Base-by-base conservation (phyloP, 148 eudicot species). In the Bassia scoparia region DNA sequence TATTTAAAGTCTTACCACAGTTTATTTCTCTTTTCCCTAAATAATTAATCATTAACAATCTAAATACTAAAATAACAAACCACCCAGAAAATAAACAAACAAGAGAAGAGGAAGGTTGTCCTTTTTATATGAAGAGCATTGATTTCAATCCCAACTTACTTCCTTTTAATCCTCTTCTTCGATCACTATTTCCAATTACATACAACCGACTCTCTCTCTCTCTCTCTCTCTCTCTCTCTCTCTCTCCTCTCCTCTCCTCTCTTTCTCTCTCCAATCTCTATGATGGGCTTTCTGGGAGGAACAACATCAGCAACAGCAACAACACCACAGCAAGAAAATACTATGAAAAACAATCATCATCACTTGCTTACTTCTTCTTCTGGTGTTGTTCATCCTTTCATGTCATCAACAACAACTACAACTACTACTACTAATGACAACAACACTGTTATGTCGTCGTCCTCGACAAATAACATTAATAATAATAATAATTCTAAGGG, bases 161-260 rank as follows among this genome's bases (percentile, higher is more conserved):
- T 58, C 71, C 58, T 37, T 58, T 33, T 44, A 33, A 33, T 64
- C 72, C 81, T 73, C 71, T 30, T 63, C 59, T 49, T 68, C 24
- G 41, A 31, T 74, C 78, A 74, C 78, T 61, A 8, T 63, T 74
- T 76, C 82, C 82, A 74, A 79, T 70, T 50, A n/a, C n/a, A n/a
- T 15, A 61, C 17, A 79, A 79, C 82, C 78, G 78, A 24, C 75
- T 74, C 54, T 27, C 33, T 27, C 55, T 64, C 38, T 50, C 18
- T 59, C n/a, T 74, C 63, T 35, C 4, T 35, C 38, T 30, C 30
- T 26, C 24, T 69, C 16, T 29, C 34, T 41, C 70, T 54, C 20
- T 10, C 29, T 18, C 20, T 54, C 38, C 31, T 29, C 35, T 49
- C 79, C 24, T 4, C 16, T 53, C 43, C 48, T 46, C 59, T 71